Percentiles rank a stretch among this genome's conserved stretches.
Evolutionary conservation across 768 basidiomycete genomes (phyloP).

Genomic region (Candolleomyces aberdarensis): DNA sequence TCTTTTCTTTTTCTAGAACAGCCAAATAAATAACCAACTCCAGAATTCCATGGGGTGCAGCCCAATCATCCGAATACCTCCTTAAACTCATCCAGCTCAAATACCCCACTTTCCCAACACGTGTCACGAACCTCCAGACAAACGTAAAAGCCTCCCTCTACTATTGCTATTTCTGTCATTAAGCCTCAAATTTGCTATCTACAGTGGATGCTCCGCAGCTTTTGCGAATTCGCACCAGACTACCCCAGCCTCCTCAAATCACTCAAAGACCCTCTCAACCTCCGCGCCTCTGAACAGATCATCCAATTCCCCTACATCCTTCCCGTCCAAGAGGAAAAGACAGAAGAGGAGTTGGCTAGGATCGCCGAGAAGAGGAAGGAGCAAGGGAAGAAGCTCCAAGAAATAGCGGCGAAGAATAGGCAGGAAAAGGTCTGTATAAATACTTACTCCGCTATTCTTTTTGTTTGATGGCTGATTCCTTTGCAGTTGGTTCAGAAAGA

Average conservation of each 20-base stretch:
- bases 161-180: not conserved
- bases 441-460: constrained; percentile 1
- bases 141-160: constrained; percentile 45
- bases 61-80: constrained; percentile 87
- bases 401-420: constrained; percentile 82
- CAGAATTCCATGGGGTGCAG: constrained; percentile 93
- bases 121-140: constrained; percentile 74
- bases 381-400: constrained; percentile 85
- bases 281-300: constrained; percentile 67
- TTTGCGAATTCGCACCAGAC: constrained; percentile 80
- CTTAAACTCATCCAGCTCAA: constrained; percentile 94
- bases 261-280: constrained; percentile 61
- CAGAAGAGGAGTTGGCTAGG: constrained; percentile 82
- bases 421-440: constrained; percentile 66
- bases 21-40: not conserved
- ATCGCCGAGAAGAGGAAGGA: constrained; percentile 80
- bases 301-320: constrained; percentile 85
- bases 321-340: constrained; percentile 72
- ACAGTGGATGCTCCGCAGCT: constrained; percentile 89
- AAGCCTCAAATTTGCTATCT: not conserved
- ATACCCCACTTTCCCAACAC: constrained; percentile 88
- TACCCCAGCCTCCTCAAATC: constrained; percentile 65
- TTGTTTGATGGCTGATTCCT: not conserved
- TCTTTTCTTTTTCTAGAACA: not conserved
- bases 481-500: constrained; percentile 72